Evolutionary conservation across 2,329 filamentous ascomycete species (phyloP).

Genomic region (Monilinia fructicola): DNA sequence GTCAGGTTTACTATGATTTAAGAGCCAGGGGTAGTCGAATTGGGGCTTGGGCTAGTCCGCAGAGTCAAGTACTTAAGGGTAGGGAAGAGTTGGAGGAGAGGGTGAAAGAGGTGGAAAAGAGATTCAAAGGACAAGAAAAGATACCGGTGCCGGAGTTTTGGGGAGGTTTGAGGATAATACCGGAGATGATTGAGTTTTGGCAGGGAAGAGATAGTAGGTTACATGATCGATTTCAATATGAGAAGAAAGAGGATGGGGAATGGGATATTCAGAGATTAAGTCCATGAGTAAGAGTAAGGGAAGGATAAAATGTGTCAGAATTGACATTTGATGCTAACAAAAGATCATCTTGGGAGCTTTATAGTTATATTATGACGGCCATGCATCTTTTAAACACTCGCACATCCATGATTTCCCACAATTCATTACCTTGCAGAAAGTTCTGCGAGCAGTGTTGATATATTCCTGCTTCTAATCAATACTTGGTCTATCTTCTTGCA

Average conservation of each 20-base stretch:
- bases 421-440: neutral
- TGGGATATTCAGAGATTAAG: constrained; percentile 75
- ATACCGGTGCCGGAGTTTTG: constrained; percentile 94
- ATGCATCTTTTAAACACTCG: neutral
- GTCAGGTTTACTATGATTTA: constrained; percentile 65
- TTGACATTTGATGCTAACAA: neutral
- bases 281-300: constrained; percentile 48
- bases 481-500: neutral
- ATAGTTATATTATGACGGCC: neutral
- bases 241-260: constrained; percentile 53
- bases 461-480: neutral
- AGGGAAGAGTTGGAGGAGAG: constrained; percentile 71
- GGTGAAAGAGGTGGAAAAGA: constrained; percentile 73
- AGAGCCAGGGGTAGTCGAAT: constrained; percentile 77
- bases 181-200: constrained; percentile 91
- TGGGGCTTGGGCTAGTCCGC: constrained; percentile 90
- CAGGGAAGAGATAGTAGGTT: constrained; percentile 86
- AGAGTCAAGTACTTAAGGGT: constrained; percentile 75
- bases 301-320: neutral
- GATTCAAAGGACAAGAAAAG: constrained; percentile 71
- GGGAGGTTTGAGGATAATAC: constrained; percentile 85
- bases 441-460: neutral
- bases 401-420: neutral
- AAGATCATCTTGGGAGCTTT: neutral
- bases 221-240: constrained; percentile 92